phyloP scores from a whole-genome alignment of 352 stramenopile species.

The Phytophthora gonapodyides region DNA sequence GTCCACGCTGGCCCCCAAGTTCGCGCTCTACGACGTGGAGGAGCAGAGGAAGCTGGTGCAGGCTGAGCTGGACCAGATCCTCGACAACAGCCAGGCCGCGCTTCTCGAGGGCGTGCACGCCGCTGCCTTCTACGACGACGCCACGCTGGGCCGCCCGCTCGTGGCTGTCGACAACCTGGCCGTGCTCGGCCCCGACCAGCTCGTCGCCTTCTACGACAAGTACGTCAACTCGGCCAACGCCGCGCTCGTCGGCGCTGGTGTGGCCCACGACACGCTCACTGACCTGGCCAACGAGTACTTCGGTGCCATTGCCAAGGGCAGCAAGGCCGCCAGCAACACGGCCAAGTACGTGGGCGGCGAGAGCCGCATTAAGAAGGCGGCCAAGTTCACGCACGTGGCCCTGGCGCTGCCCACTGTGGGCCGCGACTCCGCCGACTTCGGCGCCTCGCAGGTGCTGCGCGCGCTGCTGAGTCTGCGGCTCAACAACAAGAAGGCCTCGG shows the following conservation, averaged over 20 bases:
- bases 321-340: slow-evolving; percentile 26
- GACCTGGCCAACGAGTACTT: slow-evolving; percentile 76
- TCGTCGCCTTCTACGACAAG: slow-evolving; percentile 65
- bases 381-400: slow-evolving; percentile 74
- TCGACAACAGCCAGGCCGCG: slow-evolving; percentile 44
- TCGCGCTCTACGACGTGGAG: slow-evolving; percentile 79
- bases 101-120: slow-evolving; percentile 68
- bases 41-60: slow-evolving; percentile 71
- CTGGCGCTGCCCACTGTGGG: slow-evolving; percentile 69
- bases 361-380: slow-evolving; percentile 68
- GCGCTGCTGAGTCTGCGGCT: slow-evolving; percentile 63
- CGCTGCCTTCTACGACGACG: slow-evolving; percentile 84
- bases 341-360: slow-evolving; percentile 83
- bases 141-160: slow-evolving; percentile 62
- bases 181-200: slow-evolving; percentile 47
- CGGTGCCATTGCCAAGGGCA: slow-evolving; percentile 38
- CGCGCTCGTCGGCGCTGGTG: slow-evolving; percentile 64
- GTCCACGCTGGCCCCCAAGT: slow-evolving; percentile 76
- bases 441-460: slow-evolving; percentile 69
- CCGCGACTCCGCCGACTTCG: slow-evolving; percentile 45
- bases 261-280: slow-evolving; percentile 65
- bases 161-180: slow-evolving; percentile 60
- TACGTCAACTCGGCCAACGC: slow-evolving; percentile 70
- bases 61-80: slow-evolving; percentile 55
- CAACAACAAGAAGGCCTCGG: slow-evolving; percentile 62